Conservation (phyloP, 202 grass and related monocot species). For the Panicum hallii region DNA sequence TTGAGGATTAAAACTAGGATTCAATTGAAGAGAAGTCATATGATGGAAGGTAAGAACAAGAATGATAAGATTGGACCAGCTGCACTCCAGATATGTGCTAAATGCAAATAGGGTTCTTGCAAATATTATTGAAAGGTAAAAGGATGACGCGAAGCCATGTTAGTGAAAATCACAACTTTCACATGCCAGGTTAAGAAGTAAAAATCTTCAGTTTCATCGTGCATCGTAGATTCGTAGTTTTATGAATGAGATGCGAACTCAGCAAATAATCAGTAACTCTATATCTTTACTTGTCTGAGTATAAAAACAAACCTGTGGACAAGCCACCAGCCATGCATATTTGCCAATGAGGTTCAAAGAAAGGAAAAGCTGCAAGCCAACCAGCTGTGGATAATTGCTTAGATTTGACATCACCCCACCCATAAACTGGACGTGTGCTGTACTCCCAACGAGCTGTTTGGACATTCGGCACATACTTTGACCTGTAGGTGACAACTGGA, state of each 20-base stretch:
- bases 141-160: not conserved
- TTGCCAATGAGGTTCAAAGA: conserved; percentile 99
- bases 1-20: not conserved
- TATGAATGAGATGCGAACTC: conserved; percentile 29
- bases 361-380: conserved; percentile 91
- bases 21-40: not conserved
- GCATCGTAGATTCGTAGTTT: not conserved
- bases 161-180: conserved; percentile 8
- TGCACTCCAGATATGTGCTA: not conserved
- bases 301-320: conserved; percentile 75
- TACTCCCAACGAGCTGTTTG: conserved; percentile 95
- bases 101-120: conserved; percentile 19
- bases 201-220: not conserved
- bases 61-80: too few species aligned
- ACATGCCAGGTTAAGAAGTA: conserved; percentile 15
- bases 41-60: conserved; percentile 12
- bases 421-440: conserved; percentile 85
- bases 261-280: conserved; percentile 31
- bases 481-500: conserved; percentile 53
- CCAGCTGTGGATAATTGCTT: conserved; percentile 92
- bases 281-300: conserved; percentile 36
- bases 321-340: conserved; percentile 92
- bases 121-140: conserved; percentile 20
- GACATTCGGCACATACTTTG: conserved; percentile 89
- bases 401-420: conserved; percentile 83